These are phyloP conservation scores for Elsinoe ampelina DNA, from an alignment of 2,329 filamentous ascomycete genomes.

Conservation along the genomic window DNA sequence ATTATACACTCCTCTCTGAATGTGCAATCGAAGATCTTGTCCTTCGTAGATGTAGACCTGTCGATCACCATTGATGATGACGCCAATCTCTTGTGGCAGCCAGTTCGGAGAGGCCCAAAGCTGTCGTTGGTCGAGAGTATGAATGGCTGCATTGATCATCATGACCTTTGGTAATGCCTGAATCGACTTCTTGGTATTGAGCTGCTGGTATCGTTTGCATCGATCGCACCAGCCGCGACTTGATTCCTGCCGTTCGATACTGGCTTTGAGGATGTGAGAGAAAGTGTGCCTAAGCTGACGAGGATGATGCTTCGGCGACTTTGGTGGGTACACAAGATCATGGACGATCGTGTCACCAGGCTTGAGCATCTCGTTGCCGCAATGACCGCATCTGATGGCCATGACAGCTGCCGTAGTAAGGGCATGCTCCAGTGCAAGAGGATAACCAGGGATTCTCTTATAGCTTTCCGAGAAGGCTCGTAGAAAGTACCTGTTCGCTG, in stretches of 20 bases:
- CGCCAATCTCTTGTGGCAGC: slow-evolving; percentile 86
- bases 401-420: slow-evolving; percentile 63
- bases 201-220: slow-evolving; percentile 82
- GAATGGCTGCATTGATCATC: slow-evolving; percentile 72
- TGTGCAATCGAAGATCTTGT: slow-evolving; percentile 70
- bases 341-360: slow-evolving; percentile 73
- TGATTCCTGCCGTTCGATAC: slow-evolving; percentile 79
- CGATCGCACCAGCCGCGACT: slow-evolving; percentile 88
- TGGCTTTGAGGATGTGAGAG: slow-evolving; percentile 84
- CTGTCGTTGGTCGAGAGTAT: slow-evolving; percentile 62
- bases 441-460: slow-evolving; percentile 53
- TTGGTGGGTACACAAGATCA: slow-evolving; percentile 70
- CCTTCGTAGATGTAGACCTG: slow-evolving; percentile 94
- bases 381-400: slow-evolving; percentile 75
- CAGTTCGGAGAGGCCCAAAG: slow-evolving; percentile 86
- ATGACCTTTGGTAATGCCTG: slow-evolving; percentile 75
- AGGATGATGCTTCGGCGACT: slow-evolving; percentile 35
- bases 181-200: slow-evolving; percentile 76
- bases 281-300: slow-evolving; percentile 52
- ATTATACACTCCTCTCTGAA: slow-evolving; percentile 68
- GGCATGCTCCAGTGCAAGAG: slow-evolving; percentile 60
- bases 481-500: slow-evolving; percentile 74
- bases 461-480: slow-evolving; percentile 65
- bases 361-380: slow-evolving; percentile 74
- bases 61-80: slow-evolving; percentile 75